phyloP scores from a whole-genome alignment of 2,329 filamentous ascomycete genomes.

The Cladophialophora yegresii region DNA sequence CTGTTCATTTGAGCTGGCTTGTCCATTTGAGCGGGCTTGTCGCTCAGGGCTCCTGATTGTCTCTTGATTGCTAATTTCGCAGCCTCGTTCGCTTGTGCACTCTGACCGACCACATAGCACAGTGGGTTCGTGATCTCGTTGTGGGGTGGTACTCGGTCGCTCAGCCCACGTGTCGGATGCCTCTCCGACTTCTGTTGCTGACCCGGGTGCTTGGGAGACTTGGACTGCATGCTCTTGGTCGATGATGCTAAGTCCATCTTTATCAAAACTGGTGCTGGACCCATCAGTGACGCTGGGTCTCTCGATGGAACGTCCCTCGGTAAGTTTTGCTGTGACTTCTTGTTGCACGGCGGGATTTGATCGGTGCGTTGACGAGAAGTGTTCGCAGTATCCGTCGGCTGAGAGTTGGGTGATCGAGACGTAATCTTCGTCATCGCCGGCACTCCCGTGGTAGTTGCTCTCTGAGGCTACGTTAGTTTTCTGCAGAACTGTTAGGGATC shows the following conservation, averaged over 20 bases:
- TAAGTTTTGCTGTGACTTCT: background rate
- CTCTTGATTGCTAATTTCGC: background rate
- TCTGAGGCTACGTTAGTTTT: slow-evolving; percentile 5
- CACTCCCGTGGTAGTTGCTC: background rate
- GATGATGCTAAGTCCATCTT: background rate
- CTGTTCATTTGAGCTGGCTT: background rate
- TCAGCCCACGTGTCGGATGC: no score
- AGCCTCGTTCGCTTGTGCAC: no score
- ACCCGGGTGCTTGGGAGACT: background rate
- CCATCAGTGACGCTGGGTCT: background rate
- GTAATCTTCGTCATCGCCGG: background rate
- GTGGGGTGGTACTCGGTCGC: background rate
- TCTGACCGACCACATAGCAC: no score
- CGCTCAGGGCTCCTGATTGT: background rate
- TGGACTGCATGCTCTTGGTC: background rate
- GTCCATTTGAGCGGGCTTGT: no score
- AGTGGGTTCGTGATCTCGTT: background rate
- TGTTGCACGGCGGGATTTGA: background rate
- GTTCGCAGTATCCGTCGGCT: no score
- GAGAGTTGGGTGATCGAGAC: background rate
- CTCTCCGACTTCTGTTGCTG: background rate
- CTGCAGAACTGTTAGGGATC: background rate
- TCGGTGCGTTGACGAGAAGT: background rate
- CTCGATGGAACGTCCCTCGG: background rate
- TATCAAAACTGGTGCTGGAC: background rate